Percentiles rank a stretch among this genome's conserved stretches.
phyloP scores from a whole-genome alignment of 2,329 filamentous ascomycete genomes.

The Raffaelea arxii region DNA sequence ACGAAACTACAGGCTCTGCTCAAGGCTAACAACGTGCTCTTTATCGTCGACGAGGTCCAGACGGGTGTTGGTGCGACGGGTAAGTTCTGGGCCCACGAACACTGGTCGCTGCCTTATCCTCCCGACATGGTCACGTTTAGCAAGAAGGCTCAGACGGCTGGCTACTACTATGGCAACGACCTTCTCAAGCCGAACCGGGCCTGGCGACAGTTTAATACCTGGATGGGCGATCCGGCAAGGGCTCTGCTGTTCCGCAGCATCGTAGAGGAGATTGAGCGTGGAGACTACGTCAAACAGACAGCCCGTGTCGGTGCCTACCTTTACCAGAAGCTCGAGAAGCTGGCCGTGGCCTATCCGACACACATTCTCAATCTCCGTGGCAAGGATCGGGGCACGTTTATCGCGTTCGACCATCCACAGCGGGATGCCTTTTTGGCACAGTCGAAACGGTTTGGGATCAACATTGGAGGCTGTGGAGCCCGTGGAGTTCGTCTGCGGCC shows the following conservation, averaged over 20 bases:
- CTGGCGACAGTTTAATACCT: constrained; percentile 94
- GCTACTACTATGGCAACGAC: constrained; percentile 81
- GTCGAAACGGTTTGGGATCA: constrained; percentile 73
- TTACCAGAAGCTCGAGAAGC: constrained; percentile 55
- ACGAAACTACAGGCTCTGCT: constrained; percentile 71
- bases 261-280: constrained; percentile 64
- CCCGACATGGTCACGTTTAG: constrained; percentile 93
- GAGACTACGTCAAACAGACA: constrained; percentile 69
- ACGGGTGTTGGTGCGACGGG: constrained; percentile 88
- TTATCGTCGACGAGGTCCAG: constrained; percentile 93
- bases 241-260: constrained; percentile 81
- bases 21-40: constrained; percentile 62
- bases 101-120: constrained; percentile 72
- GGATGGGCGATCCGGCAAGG: constrained; percentile 87
- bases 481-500: constrained; percentile 70
- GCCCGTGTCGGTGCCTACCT: constrained; percentile 71
- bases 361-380: constrained; percentile 78
- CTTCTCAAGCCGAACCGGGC: constrained; percentile 80
- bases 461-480: constrained; percentile 75
- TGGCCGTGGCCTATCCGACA: constrained; percentile 61
- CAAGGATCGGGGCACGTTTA: constrained; percentile 82
- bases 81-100: constrained; percentile 94
- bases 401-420: constrained; percentile 78
- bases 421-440: constrained; percentile 69
- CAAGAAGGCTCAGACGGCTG: constrained; percentile 90